Evolutionary conservation across 768 basidiomycete species (phyloP), one percentile per base, ranked within the genome.

Genomic region (Macrolepiota albuminosa): DNA sequence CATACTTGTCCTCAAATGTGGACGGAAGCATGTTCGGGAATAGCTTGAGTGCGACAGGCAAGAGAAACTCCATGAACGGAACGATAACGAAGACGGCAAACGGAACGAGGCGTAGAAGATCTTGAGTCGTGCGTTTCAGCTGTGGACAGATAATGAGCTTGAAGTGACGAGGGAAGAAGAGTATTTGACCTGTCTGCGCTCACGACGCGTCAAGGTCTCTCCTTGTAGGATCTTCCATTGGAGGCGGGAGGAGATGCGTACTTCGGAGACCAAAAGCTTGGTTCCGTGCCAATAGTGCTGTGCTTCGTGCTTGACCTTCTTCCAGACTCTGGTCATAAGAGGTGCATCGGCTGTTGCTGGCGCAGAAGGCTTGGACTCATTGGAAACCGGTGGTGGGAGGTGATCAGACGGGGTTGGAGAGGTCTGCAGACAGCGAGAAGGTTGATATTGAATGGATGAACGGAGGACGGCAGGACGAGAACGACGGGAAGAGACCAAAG

Each of bases 1-100:
- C 88, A 68, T 88, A 97, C 73, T 96, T 95, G 78, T 98, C 96
- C 71, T 98, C 95, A 63, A 99, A 98, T 0, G 97, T 99, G 0
- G 93, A 95, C 0, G 97, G 97, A 6, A 99, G 84, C 94, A 98
- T 98, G 73, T 91, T 98, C 14, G 97, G 97, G 83, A 99, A 99
- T 47, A 99, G 75, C 72, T 96, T 97, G 64, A 99, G 81, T 0
- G 95, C 95, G 43, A 99, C 93, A 2, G 97, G 97, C 3, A 99
- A 84, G 5, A 99, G 81, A 18, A 99, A 72, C 71, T 98, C 97
- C 96, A 98, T 98, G 81, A 98, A 98, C 1, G 97, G 97, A 3
- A 99, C 93, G 67, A 97, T 80, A 63, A 98, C 70, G 76, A 99
- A 98, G 53, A 93, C 93, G 7, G 91, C 85, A 74, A 99, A 99